Evolutionary conservation across 2,329 filamentous ascomycete species (phyloP).

Genomic region (Microdochium bolleyi): DNA sequence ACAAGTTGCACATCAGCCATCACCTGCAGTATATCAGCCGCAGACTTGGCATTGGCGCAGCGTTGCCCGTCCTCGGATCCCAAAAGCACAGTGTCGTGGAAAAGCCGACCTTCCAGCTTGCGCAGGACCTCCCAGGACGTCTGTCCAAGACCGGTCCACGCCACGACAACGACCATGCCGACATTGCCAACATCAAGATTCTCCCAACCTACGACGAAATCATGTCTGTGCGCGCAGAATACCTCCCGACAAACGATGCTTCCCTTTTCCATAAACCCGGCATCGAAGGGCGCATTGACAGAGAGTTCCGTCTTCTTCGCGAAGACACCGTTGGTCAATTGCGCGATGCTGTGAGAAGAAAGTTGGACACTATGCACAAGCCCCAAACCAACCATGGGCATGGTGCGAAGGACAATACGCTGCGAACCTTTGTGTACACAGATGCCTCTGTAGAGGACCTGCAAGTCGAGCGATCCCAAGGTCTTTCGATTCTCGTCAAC

Average conservation of each 20-base stretch:
- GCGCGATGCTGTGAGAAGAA: constrained; percentile 34
- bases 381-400: constrained; percentile 6
- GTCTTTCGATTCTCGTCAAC: constrained; percentile 33
- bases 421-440: constrained; percentile 28
- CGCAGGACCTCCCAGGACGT: constrained; percentile 21
- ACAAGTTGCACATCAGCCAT: constrained; percentile 19
- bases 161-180: constrained; percentile 41
- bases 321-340: constrained; percentile 48
- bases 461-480: constrained; percentile 25
- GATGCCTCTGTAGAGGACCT: constrained; percentile 20
- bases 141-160: constrained; percentile 23
- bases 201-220: constrained; percentile 42
- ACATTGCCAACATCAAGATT: constrained; percentile 37
- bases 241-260: constrained; percentile 31
- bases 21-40: constrained; percentile 21
- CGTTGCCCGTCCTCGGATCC: constrained; percentile 3
- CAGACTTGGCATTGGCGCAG: constrained; percentile 20
- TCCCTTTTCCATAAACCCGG: constrained; percentile 29
- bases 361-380: constrained; percentile 24
- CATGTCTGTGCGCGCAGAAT: constrained; percentile 29
- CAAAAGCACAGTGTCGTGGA: background rate
- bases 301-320: constrained; percentile 46
- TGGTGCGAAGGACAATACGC: constrained; percentile 9
- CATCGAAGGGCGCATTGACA: constrained; percentile 39
- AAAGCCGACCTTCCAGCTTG: background rate